A percentile compares a stretch with the other conserved stretches of the same genome.
Evolutionary conservation across 169 alveolate genomes (phyloP).

Genomic region (Neospora caninum): DNA sequence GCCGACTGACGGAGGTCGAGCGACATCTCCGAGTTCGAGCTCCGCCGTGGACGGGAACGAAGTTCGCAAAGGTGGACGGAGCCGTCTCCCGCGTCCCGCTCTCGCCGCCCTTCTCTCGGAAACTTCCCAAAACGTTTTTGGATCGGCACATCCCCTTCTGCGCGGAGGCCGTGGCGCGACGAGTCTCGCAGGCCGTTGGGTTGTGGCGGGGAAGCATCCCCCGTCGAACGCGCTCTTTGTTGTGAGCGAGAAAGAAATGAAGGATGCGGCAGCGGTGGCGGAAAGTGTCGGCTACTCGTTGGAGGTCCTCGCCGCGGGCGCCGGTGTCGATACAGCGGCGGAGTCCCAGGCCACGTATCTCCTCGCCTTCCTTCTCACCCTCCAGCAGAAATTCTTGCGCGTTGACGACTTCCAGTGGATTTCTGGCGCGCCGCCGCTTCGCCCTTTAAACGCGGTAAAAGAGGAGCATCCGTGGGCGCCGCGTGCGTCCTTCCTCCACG

Average conservation of each 20-base stretch:
- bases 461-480: background rate
- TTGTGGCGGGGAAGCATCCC: slow-evolving; percentile 61
- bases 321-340: background rate
- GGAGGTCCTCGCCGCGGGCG: slow-evolving; percentile 1
- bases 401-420: slow-evolving; percentile 56
- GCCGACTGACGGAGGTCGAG: background rate
- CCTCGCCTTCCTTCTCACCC: slow-evolving; percentile 51
- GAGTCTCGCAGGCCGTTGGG: slow-evolving; percentile 62
- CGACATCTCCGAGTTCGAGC: background rate
- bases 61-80: too few relatives aligned
- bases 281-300: background rate
- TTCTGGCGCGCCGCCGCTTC: slow-evolving; percentile 28
- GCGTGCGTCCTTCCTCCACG: too few relatives aligned
- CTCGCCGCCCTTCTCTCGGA: too few relatives aligned
- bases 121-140: too few relatives aligned
- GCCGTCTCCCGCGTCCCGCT: too few relatives aligned
- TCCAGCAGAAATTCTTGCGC: slow-evolving; percentile 43
- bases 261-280: slow-evolving; percentile 41
- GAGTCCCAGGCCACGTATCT: background rate
- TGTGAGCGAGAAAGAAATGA: slow-evolving; percentile 55
- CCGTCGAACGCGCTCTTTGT: slow-evolving; percentile 64
- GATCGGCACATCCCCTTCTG: background rate
- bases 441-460: background rate
- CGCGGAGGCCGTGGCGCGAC: background rate
- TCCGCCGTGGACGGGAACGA: too few relatives aligned